phyloP scores from a whole-genome alignment of 805 yeast genomes.

The Candida easanensis region DNA sequence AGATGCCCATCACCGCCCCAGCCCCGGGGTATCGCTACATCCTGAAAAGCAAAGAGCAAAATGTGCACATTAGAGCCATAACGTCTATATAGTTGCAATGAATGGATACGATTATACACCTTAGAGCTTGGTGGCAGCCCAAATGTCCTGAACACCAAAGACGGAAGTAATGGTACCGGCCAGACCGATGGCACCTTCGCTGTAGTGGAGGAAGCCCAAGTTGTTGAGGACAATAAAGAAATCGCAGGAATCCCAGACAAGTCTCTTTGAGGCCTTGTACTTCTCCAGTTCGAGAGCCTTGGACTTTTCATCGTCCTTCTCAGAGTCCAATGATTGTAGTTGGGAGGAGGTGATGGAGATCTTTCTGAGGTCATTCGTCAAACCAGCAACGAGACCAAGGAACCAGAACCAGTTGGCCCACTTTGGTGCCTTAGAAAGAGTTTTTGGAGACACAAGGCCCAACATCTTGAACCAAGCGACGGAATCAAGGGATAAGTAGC shows the following conservation, averaged over 20 bases:
- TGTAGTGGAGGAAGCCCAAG: slow-evolving; percentile 54
- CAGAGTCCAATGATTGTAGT: slow-evolving; percentile 24
- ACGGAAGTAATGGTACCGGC: slow-evolving; percentile 83
- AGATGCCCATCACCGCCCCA: no score
- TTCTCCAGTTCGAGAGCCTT: slow-evolving; percentile 43
- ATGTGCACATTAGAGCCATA: no score
- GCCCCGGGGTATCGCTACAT: no score
- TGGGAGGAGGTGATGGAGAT: slow-evolving; percentile 39
- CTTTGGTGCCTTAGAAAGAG: slow-evolving; percentile 48
- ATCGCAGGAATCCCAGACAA: slow-evolving; percentile 77
- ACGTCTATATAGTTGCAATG: no score
- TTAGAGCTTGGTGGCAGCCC: slow-evolving; percentile 47
- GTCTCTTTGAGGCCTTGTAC: slow-evolving; percentile 52
- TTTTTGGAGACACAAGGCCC: slow-evolving; percentile 49
- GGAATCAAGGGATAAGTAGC: slow-evolving; percentile 62
- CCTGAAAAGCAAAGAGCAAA: no score
- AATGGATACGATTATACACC: background rate
- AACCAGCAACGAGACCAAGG: slow-evolving; percentile 60
- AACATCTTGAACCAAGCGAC: slow-evolving; percentile 54
- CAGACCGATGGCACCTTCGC: slow-evolving; percentile 79
- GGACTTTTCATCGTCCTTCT: slow-evolving; percentile 38
- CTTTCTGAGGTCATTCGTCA: slow-evolving; percentile 56
- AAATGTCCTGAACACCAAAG: slow-evolving; percentile 70
- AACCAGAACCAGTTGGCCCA: slow-evolving; percentile 77
- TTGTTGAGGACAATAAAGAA: slow-evolving; percentile 70